A percentile compares a stretch with the other conserved stretches of the same genome.
phyloP scores from a whole-genome alignment of 2,329 filamentous ascomycete species.

The Ophiostoma perfectum region DNA sequence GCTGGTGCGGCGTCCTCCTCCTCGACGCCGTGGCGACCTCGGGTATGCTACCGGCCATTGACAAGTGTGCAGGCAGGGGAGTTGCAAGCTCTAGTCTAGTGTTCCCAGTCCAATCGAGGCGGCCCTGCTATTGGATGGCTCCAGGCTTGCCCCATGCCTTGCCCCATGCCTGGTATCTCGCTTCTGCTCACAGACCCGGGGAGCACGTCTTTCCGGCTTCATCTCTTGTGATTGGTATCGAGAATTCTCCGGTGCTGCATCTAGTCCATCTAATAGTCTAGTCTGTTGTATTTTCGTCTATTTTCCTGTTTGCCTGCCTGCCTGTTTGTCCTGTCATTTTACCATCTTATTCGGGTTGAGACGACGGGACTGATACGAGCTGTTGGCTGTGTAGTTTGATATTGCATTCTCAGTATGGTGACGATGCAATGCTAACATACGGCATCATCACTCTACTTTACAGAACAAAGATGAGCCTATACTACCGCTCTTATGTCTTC shows the following conservation, averaged over 20 bases:
- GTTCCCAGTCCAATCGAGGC: too few relatives aligned
- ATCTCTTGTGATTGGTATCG: conserved; percentile 1
- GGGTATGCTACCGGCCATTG: background rate
- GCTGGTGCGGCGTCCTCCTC: background rate
- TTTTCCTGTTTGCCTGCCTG: background rate
- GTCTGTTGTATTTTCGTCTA: background rate
- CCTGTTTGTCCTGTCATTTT: background rate
- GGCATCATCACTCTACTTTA: background rate
- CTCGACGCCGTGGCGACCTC: background rate
- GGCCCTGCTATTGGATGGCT: too few relatives aligned
- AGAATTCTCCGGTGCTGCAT: background rate
- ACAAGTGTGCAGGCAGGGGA: background rate
- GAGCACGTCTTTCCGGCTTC: background rate
- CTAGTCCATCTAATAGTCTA: background rate
- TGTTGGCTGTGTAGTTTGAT: background rate
- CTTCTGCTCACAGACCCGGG: conserved; percentile 4
- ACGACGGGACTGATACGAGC: background rate
- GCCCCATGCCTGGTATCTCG: background rate
- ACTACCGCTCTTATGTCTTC: background rate
- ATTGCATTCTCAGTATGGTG: background rate
- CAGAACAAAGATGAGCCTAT: background rate
- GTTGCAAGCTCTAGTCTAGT: background rate
- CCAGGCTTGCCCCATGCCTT: too few relatives aligned
- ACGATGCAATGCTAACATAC: too few relatives aligned
- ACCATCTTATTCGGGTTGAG: background rate